A percentile compares a stretch with the other conserved stretches of the same genome.
Conservation (phyloP, 257 asterid genomes). For the Rehmannia glutinosa region DNA sequence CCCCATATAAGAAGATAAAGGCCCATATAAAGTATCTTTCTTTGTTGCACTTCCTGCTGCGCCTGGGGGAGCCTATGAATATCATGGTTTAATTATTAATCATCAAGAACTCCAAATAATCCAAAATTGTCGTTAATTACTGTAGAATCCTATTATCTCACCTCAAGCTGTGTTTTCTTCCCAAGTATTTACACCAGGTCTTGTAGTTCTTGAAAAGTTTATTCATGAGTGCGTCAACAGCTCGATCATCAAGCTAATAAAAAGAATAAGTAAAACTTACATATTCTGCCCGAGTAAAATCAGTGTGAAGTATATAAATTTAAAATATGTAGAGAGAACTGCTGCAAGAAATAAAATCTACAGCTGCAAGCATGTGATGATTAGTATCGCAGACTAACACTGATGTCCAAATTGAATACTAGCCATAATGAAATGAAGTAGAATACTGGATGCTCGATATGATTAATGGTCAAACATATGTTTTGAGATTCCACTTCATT, state of each 20-base stretch:
- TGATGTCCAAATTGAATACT: not conserved
- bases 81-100: conserved; percentile 1
- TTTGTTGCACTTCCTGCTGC: conserved; percentile 60
- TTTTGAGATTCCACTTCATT: not conserved
- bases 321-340: not conserved
- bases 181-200: conserved; percentile 82
- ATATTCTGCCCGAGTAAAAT: not conserved
- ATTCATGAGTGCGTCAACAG: conserved; percentile 74
- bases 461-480: not conserved
- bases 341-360: not conserved
- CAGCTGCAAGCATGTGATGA: conserved; percentile 4
- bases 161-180: conserved; percentile 76
- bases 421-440: not conserved
- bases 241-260: conserved; percentile 73
- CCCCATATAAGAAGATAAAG: conserved; percentile 92
- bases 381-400: not conserved
- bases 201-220: conserved; percentile 80
- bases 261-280: not conserved
- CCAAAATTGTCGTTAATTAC: not conserved
- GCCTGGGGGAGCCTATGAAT: conserved; percentile 64
- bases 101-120: not conserved
- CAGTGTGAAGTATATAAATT: not conserved
- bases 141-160: conserved; percentile 27
- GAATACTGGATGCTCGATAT: not conserved
- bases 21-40: conserved; percentile 79